Evolutionary conservation across 2,329 filamentous ascomycete genomes (phyloP).

Genomic region (Fragosphaeria purpurea): DNA sequence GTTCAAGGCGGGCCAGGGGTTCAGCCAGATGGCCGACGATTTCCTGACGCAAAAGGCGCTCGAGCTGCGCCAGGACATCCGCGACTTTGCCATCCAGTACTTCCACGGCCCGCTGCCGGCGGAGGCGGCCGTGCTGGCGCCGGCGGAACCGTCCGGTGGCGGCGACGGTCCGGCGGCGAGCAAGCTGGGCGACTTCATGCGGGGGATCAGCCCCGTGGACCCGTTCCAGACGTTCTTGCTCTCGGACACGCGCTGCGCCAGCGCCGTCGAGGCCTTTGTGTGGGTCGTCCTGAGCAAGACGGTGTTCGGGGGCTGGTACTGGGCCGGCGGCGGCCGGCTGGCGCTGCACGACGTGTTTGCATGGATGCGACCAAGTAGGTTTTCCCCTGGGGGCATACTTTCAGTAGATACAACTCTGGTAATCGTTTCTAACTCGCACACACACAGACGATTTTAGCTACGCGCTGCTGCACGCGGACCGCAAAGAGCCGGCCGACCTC

Average conservation of each 20-base stretch:
- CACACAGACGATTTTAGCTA: too few relatives aligned
- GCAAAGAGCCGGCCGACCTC: background rate
- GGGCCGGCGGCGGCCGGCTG: slow-evolving; percentile 3
- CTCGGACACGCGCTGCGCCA: slow-evolving; percentile 3
- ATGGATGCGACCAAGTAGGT: slow-evolving; percentile 1
- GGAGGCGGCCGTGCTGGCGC: background rate
- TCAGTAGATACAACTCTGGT: too few relatives aligned
- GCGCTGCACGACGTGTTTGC: background rate
- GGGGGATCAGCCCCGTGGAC: slow-evolving; percentile 1
- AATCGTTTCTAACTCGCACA: too few relatives aligned
- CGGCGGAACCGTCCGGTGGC: too few relatives aligned
- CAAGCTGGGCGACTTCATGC: slow-evolving; percentile 3
- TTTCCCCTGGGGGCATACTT: too few relatives aligned
- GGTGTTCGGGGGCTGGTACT: slow-evolving; percentile 8
- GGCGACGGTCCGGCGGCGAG: too few relatives aligned
- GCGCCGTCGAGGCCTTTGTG: slow-evolving; percentile 5
- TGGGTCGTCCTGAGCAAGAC: slow-evolving; percentile 4
- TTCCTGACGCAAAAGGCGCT: background rate
- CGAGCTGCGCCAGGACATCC: slow-evolving; percentile 9
- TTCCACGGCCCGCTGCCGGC: slow-evolving; percentile 1
- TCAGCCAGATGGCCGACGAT: slow-evolving; percentile 6
- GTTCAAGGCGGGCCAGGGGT: slow-evolving; percentile 7
- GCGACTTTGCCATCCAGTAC: slow-evolving; percentile 8
- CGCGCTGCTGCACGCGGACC: background rate
- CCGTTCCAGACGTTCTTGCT: slow-evolving; percentile 2